Evolutionary conservation across 768 basidiomycete genomes (phyloP).

Genomic region (Boletus subparvulus): DNA sequence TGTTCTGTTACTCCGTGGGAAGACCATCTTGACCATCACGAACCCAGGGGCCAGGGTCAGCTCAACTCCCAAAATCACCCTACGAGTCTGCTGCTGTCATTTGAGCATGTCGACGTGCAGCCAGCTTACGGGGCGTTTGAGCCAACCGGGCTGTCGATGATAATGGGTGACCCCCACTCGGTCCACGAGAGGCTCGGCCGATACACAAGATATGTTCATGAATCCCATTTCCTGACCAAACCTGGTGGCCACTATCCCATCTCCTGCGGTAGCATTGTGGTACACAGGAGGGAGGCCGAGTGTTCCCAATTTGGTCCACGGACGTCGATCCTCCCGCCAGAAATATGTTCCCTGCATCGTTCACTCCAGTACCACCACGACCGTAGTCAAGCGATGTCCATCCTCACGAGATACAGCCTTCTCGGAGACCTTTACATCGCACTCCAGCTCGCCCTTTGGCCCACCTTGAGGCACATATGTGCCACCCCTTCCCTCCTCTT

Average conservation of each 20-base stretch:
- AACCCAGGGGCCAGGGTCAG: too few relatives aligned
- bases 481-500: conserved; percentile 45
- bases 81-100: too few relatives aligned
- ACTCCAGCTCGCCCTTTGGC: conserved; percentile 36
- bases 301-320: neutral
- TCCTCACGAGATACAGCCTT: conserved; percentile 32
- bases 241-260: too few relatives aligned
- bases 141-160: too few relatives aligned
- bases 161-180: too few relatives aligned
- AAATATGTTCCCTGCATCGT: neutral
- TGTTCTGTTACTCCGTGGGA: neutral
- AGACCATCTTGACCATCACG: too few relatives aligned
- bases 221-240: neutral
- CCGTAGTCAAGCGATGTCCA: conserved; percentile 8
- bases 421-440: conserved; percentile 44
- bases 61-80: too few relatives aligned
- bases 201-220: too few relatives aligned
- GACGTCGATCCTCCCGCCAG: neutral
- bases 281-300: neutral
- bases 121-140: too few relatives aligned
- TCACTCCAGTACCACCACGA: conserved; percentile 4
- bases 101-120: too few relatives aligned
- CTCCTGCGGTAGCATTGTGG: neutral
- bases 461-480: conserved; percentile 48
- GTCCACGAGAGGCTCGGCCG: too few relatives aligned